These are phyloP conservation scores for Buddleja alternifolia DNA, from an alignment of 257 asterid species.

Conservation along the genomic window DNA sequence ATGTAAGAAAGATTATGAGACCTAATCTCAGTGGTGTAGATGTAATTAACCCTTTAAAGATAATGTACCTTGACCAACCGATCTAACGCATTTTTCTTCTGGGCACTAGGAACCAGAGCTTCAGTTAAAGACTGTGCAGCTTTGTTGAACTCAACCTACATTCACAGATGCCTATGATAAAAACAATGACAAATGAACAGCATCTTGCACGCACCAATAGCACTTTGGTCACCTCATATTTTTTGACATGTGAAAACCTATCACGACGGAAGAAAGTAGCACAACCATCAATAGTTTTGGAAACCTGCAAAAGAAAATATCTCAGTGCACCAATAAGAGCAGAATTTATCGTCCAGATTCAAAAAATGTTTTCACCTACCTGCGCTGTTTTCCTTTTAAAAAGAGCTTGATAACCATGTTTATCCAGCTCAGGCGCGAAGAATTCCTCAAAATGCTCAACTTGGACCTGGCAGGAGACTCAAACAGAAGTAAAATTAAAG, in stretches of 20 bases:
- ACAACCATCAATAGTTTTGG: constrained; percentile 76
- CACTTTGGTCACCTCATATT: constrained; percentile 74
- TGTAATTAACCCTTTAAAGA: background rate
- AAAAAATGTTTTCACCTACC: constrained; percentile 53
- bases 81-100: constrained; percentile 73
- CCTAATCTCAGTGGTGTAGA: no score
- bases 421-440: constrained; percentile 94
- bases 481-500: background rate
- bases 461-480: constrained; percentile 67
- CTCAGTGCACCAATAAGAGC: constrained; percentile 29
- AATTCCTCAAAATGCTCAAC: constrained; percentile 91
- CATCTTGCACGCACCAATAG: constrained; percentile 18
- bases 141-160: constrained; percentile 96
- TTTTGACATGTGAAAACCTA: constrained; percentile 90
- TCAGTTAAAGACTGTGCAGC: constrained; percentile 97
- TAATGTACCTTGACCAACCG: constrained; percentile 81
- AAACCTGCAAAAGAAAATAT: constrained; percentile 54
- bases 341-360: constrained; percentile 14
- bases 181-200: constrained; percentile 17
- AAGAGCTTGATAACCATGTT: constrained; percentile 92
- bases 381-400: constrained; percentile 82
- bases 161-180: constrained; percentile 19
- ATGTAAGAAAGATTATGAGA: no score
- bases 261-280: constrained; percentile 99
- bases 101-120: constrained; percentile 76